Evolutionary conservation across 108 stramenopile species (phyloP), one percentile per base, ranked within the genome.

Genomic region (Cyclostephanos invisitatus): DNA sequence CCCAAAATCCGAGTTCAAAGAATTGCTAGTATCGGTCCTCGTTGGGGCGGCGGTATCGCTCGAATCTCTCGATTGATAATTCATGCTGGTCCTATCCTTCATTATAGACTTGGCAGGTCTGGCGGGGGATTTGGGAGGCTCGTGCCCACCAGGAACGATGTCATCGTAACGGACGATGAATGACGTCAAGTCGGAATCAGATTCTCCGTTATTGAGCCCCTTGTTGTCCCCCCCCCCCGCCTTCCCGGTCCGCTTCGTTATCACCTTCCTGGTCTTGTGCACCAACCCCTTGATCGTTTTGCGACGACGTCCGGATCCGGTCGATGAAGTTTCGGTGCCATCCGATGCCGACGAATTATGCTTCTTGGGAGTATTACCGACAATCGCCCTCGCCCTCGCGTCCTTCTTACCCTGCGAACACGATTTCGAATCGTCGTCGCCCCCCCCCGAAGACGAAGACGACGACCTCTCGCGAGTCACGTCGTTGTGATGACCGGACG

Each of bases 401-500:
- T 46, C 68, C 54, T 56, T 48, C 44, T 38, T 27, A 12, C 65
- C 27, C 27, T 65, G 10, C 0, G 35, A 0, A 12, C 37, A 25
- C 37, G 40, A 44, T 49, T 56, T 64, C 37, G 65, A 28, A 61
- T 74, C 73, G 38, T 21, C 56, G 17, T 44, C 69, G 55, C 57
- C 58, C 28, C 57, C 73, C 29, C 20, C 68, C 37, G 29, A 49
- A 18, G 57, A 55, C 37, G 29, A 49, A 18, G 57, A 55, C 47
- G 35, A 49, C 46, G 44, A 35, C 7, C 49, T 40, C n/a, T 70
- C 80, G 49, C 67, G 68, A 0, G 80, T 70, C 27, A 25, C 15
- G 21, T 70, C 68, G 25, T 63, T 74, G 51, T 81, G 80, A 59
- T 70, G 73, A 15, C 80, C 80, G 9, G 80, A 71, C 18, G 70